Evolutionary conservation across 352 stramenopile genomes (phyloP).

Genomic region (Elongisporangium prolatum): DNA sequence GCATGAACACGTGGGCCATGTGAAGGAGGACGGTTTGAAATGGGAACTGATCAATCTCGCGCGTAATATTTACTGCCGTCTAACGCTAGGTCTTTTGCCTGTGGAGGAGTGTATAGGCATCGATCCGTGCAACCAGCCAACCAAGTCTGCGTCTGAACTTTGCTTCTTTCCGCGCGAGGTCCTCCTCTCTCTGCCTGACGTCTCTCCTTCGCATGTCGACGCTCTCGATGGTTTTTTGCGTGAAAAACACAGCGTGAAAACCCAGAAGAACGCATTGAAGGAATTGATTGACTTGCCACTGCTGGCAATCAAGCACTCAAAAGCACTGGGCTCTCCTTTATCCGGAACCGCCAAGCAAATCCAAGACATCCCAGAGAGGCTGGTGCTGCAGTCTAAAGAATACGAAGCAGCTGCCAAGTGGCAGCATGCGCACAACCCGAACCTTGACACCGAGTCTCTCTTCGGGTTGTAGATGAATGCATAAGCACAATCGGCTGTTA

Average conservation of each 20-base stretch:
- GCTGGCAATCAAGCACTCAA: slow-evolving; percentile 41
- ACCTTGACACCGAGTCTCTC: slow-evolving; percentile 45
- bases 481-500: not conserved
- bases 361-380: slow-evolving; percentile 57
- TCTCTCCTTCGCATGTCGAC: slow-evolving; percentile 34
- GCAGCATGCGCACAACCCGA: slow-evolving; percentile 41
- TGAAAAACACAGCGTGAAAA: slow-evolving; percentile 76
- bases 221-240: slow-evolving; percentile 47
- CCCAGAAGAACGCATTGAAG: slow-evolving; percentile 81
- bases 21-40: slow-evolving; percentile 78
- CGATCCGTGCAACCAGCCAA: slow-evolving; percentile 73
- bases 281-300: slow-evolving; percentile 70
- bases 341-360: slow-evolving; percentile 39
- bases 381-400: slow-evolving; percentile 57
- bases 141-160: slow-evolving; percentile 33
- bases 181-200: slow-evolving; percentile 52
- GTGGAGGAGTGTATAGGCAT: slow-evolving; percentile 82
- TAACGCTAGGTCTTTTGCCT: slow-evolving; percentile 52
- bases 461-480: slow-evolving; percentile 24
- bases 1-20: slow-evolving; percentile 48
- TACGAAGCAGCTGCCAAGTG: slow-evolving; percentile 33
- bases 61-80: slow-evolving; percentile 76
- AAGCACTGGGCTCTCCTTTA: slow-evolving; percentile 22
- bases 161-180: slow-evolving; percentile 45
- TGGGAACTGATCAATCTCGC: slow-evolving; percentile 84